Percentiles rank a stretch among this genome's conserved stretches.
These are phyloP conservation scores for Carex myosuroides DNA, from an alignment of 176 grass and related monocot species.

Conservation along the genomic window DNA sequence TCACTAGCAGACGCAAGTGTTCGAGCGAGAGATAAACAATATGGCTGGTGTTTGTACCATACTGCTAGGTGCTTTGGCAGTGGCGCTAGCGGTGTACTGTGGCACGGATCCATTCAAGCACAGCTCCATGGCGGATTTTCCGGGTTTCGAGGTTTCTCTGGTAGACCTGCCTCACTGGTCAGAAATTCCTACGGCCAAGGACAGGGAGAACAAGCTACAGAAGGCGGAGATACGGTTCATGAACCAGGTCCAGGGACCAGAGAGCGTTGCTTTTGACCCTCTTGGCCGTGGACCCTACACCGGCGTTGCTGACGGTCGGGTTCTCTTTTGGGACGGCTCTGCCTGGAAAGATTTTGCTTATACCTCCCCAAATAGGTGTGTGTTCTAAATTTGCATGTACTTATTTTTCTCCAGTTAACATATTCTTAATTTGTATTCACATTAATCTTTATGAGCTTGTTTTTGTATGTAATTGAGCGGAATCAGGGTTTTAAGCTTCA, in stretches of 20 bases:
- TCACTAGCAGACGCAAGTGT: neutral
- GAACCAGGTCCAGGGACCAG: conserved; percentile 81
- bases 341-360: conserved; percentile 70
- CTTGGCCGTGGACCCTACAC: conserved; percentile 82
- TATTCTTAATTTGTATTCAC: neutral
- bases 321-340: conserved; percentile 67
- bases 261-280: conserved; percentile 89
- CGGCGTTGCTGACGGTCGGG: conserved; percentile 79
- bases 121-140: conserved; percentile 72
- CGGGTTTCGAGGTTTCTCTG: conserved; percentile 60
- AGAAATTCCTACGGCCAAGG: conserved; percentile 44
- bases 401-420: neutral
- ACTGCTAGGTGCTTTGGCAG: conserved; percentile 22
- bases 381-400: neutral
- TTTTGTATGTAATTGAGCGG: neutral
- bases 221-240: conserved; percentile 62
- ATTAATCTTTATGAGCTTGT: neutral
- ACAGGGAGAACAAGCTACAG: conserved; percentile 50
- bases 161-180: conserved; percentile 39
- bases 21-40: neutral
- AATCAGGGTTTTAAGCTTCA: neutral
- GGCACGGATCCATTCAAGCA: conserved; percentile 64
- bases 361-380: conserved; percentile 59
- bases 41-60: conserved; percentile 23
- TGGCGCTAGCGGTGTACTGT: conserved; percentile 55